phyloP scores from a whole-genome alignment of 257 asterid genomes.

The Solanum boliviense region DNA sequence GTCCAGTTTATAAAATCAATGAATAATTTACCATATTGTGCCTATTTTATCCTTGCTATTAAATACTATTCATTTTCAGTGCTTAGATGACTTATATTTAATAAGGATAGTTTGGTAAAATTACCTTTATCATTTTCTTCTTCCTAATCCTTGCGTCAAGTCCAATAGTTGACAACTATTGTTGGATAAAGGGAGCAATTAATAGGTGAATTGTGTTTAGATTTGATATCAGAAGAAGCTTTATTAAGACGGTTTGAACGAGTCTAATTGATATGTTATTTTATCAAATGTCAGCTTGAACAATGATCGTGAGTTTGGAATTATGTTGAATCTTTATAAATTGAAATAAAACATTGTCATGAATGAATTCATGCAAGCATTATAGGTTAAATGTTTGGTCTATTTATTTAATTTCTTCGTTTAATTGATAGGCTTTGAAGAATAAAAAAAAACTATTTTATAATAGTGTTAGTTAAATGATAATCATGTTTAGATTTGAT shows the following conservation, averaged over 20 bases:
- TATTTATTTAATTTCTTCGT: background rate
- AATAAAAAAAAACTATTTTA: background rate
- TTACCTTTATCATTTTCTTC: too few species aligned
- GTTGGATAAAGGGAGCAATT: too few species aligned
- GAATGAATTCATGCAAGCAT: background rate
- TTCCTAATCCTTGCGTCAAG: background rate
- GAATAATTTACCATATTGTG: too few species aligned
- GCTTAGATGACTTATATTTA: too few species aligned
- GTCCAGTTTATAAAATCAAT: too few species aligned
- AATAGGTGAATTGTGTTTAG: background rate
- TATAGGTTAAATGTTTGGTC: background rate
- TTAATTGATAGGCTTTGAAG: background rate
- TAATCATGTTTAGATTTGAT: background rate
- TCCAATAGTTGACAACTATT: too few species aligned
- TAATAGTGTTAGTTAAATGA: background rate
- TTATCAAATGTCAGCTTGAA: background rate
- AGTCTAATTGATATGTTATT: background rate
- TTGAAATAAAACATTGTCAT: background rate
- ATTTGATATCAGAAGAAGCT: background rate
- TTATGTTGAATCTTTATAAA: background rate
- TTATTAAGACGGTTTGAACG: background rate
- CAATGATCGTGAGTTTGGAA: background rate
- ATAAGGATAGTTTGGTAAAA: too few species aligned
- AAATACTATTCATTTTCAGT: too few species aligned
- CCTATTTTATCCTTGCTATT: rapidly evolving